Percentiles rank a stretch among this genome's conserved stretches.
phyloP scores from a whole-genome alignment of 208 protist species.

The Leptomonas pyrrhocoris region DNA sequence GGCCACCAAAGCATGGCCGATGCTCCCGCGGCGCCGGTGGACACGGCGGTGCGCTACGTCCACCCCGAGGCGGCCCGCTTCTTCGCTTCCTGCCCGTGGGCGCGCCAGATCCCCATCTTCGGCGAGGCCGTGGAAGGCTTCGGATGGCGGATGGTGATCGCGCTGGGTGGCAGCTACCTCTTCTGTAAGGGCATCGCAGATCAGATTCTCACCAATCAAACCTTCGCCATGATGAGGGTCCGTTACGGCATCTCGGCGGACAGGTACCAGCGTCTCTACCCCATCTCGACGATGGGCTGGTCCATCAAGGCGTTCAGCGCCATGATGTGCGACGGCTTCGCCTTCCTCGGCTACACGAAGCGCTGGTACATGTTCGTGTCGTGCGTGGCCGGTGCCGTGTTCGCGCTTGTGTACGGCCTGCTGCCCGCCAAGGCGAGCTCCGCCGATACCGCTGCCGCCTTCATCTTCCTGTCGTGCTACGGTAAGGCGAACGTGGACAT shows the following conservation, averaged over 20 bases:
- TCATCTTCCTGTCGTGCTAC: slow-evolving; percentile 62
- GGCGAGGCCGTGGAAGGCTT: slow-evolving; percentile 44
- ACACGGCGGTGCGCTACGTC: slow-evolving; percentile 26
- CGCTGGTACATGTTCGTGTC: slow-evolving; percentile 73
- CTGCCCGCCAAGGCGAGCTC: slow-evolving; percentile 43
- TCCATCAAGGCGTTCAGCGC: slow-evolving; percentile 72
- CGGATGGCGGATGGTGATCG: slow-evolving; percentile 37
- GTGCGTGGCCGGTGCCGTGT: slow-evolving; percentile 43
- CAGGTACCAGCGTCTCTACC: slow-evolving; percentile 58
- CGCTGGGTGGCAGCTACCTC: slow-evolving; percentile 53
- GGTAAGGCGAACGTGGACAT: slow-evolving; percentile 78
- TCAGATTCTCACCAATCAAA: slow-evolving; percentile 43
- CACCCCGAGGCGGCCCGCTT: slow-evolving; percentile 36
- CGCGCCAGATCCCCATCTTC: slow-evolving; percentile 47
- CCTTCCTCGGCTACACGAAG: slow-evolving; percentile 76
- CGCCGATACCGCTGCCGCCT: slow-evolving; percentile 39
- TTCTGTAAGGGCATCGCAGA: slow-evolving; percentile 62
- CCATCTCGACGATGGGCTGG: slow-evolving; percentile 58
- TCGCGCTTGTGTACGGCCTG: slow-evolving; percentile 49
- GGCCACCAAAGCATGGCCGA: not conserved
- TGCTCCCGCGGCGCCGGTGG: slow-evolving; percentile 8
- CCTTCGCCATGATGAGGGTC: slow-evolving; percentile 54
- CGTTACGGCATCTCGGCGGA: slow-evolving; percentile 38
- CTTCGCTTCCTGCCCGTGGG: slow-evolving; percentile 39
- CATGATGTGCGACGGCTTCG: slow-evolving; percentile 68